phyloP scores from a whole-genome alignment of 2,329 filamentous ascomycete genomes.

The Fusarium compactum region DNA sequence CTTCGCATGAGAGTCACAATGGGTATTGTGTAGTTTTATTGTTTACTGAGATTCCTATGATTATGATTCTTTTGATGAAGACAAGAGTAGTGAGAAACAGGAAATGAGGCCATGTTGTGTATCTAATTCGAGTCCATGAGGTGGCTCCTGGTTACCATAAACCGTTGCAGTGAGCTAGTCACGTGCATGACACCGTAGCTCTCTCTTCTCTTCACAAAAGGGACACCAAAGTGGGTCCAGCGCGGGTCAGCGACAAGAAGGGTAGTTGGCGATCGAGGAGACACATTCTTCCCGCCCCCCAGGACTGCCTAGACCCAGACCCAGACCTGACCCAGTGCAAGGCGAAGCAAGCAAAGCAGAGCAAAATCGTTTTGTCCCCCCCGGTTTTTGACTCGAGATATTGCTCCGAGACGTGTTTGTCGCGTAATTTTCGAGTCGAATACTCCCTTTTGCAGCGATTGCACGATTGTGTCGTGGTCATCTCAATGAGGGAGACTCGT shows the following conservation, averaged over 20 bases:
- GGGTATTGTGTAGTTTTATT: background rate
- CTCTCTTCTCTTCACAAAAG: constrained; percentile 33
- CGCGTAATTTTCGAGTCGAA: constrained; percentile 43
- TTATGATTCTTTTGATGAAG: background rate
- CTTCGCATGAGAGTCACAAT: background rate
- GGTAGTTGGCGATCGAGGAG: constrained; percentile 53
- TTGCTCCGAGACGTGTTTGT: constrained; percentile 39
- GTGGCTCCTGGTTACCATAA: background rate
- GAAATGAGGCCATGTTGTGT: background rate
- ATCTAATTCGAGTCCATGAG: background rate
- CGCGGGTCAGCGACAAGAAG: constrained; percentile 44
- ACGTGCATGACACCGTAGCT: constrained; percentile 51
- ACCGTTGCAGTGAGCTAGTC: constrained; percentile 35
- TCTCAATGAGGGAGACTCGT: constrained; percentile 50
- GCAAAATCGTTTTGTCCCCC: constrained; percentile 37
- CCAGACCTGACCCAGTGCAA: constrained; percentile 18
- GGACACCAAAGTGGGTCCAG: constrained; percentile 47
- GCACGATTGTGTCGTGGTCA: constrained; percentile 49
- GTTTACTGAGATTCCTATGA: background rate
- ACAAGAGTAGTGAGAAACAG: background rate
- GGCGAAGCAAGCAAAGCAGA: constrained; percentile 39
- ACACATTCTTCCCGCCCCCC: constrained; percentile 54
- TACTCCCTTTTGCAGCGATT: constrained; percentile 43
- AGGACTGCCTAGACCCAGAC: constrained; percentile 44
- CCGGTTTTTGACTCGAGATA: constrained; percentile 47